A percentile compares a stretch with the other conserved stretches of the same genome.
Evolutionary conservation across 2,329 filamentous ascomycete genomes (phyloP).

Genomic region (Alternaria angustiovoidea): DNA sequence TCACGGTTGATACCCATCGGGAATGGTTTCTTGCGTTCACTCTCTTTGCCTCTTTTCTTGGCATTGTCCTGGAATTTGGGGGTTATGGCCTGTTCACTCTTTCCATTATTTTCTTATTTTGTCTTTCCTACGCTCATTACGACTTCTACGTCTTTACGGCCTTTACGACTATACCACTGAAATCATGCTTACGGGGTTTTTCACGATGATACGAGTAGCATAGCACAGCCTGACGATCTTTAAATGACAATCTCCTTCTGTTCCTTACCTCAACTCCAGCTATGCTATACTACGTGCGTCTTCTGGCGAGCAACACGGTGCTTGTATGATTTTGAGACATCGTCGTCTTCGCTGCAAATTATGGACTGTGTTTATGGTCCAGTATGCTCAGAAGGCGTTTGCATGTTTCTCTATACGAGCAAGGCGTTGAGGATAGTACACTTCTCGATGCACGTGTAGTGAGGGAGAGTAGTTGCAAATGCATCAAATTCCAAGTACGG

Average conservation of each 20-base stretch:
- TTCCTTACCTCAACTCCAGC: background rate
- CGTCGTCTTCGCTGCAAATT: background rate
- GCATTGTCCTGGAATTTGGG: background rate
- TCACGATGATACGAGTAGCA: slow-evolving; percentile 7
- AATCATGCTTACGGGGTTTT: background rate
- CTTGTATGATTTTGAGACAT: background rate
- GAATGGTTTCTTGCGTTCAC: background rate
- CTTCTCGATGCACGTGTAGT: background rate
- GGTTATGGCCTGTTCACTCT: slow-evolving; percentile 2
- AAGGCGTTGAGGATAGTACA: background rate
- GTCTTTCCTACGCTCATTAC: background rate
- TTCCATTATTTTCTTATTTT: slow-evolving; percentile 2
- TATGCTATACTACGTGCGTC: background rate
- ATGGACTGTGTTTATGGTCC: background rate
- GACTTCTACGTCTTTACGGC: slow-evolving; percentile 1
- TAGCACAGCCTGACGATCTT: background rate
- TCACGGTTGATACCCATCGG: slow-evolving; percentile 3
- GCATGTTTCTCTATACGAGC: background rate
- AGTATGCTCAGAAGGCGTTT: no score
- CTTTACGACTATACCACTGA: background rate
- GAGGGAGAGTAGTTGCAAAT: background rate
- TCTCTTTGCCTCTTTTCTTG: background rate
- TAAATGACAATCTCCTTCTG: slow-evolving; percentile 2
- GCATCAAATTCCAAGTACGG: background rate
- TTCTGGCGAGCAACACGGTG: background rate